Percentiles rank a stretch among this genome's conserved stretches.
Evolutionary conservation across 1,139 yeast species (phyloP).

Genomic region (Sugiyamaella novakii): DNA sequence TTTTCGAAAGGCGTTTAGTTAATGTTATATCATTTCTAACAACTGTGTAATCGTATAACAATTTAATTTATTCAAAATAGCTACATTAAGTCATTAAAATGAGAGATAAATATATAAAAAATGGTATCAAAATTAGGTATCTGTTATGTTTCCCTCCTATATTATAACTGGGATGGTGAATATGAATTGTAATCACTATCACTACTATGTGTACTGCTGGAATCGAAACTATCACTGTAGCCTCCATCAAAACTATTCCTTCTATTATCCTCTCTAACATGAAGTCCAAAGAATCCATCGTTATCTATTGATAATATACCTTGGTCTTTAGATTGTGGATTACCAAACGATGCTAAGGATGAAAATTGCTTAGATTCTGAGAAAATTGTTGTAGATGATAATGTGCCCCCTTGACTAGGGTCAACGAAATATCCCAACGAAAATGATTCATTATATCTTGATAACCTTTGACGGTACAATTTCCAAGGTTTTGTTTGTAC

Average conservation of each 20-base stretch:
- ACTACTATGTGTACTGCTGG: constrained; percentile 20
- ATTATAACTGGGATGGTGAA: constrained; percentile 21
- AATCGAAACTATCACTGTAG: constrained; percentile 12
- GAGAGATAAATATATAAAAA: too few species aligned
- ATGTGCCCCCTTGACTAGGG: constrained; percentile 9
- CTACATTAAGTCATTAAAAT: too few species aligned
- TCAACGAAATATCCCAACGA: constrained; percentile 36
- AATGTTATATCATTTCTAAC: constrained; percentile 13
- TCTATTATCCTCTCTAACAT: constrained; percentile 24
- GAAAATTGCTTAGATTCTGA: constrained; percentile 39
- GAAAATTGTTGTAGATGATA: constrained; percentile 34
- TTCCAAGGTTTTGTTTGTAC: constrained; percentile 39
- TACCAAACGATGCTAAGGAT: constrained; percentile 30
- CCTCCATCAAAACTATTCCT: constrained; percentile 8
- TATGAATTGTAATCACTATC: constrained; percentile 14
- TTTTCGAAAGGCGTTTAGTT: constrained; percentile 41
- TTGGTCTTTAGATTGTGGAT: constrained; percentile 14
- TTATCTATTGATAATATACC: constrained; percentile 34
- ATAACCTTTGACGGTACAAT: constrained; percentile 38
- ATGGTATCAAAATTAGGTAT: background rate
- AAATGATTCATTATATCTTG: constrained; percentile 34
- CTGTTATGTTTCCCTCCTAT: too few species aligned
- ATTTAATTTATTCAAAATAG: constrained; percentile 11
- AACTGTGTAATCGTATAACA: background rate
- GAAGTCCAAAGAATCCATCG: constrained; percentile 38